These are phyloP conservation scores for Priceomyces fermenticarens DNA, from an alignment of 805 yeast species.

Conservation along the genomic window DNA sequence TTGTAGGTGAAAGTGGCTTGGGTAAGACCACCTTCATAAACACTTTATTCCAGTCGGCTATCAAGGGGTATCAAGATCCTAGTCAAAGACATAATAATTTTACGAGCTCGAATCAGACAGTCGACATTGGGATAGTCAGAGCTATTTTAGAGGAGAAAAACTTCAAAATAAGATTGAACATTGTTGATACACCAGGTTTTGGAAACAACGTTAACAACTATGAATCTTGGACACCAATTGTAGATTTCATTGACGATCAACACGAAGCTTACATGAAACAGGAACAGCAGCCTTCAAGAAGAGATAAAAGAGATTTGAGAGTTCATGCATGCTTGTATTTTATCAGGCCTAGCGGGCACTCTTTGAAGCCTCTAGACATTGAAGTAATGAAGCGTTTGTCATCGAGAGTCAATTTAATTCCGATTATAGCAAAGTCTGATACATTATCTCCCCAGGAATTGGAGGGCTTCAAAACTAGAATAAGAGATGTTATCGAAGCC, in stretches of 20 bases:
- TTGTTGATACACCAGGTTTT: conserved; percentile 91
- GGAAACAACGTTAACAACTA: conserved; percentile 87
- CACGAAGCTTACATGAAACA: conserved; percentile 86
- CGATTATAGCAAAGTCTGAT: conserved; percentile 87
- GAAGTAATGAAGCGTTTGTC: conserved; percentile 83
- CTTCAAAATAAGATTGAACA: conserved; percentile 70
- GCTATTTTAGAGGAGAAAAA: conserved; percentile 85
- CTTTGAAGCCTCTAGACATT: conserved; percentile 82
- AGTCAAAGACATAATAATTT: conserved; percentile 58
- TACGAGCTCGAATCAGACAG: conserved; percentile 56
- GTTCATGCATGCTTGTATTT: conserved; percentile 91
- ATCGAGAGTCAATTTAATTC: conserved; percentile 80
- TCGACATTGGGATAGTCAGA: conserved; percentile 73
- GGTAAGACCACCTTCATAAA: conserved; percentile 92
- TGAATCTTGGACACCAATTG: conserved; percentile 81
- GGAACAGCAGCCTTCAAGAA: conserved; percentile 85
- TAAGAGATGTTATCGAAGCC: conserved; percentile 78
- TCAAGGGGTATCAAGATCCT: conserved; percentile 57
- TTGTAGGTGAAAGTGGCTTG: conserved; percentile 87
- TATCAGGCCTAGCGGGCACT: conserved; percentile 88
- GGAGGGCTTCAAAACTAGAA: conserved; percentile 65
- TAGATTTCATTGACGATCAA: conserved; percentile 89
- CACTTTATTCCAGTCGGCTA: conserved; percentile 73
- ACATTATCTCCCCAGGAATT: conserved; percentile 73
- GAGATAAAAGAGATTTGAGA: conserved; percentile 67